These are phyloP conservation scores for Suhomyces guaymorum DNA, from an alignment of 1,139 yeast genomes.

Conservation along the genomic window DNA sequence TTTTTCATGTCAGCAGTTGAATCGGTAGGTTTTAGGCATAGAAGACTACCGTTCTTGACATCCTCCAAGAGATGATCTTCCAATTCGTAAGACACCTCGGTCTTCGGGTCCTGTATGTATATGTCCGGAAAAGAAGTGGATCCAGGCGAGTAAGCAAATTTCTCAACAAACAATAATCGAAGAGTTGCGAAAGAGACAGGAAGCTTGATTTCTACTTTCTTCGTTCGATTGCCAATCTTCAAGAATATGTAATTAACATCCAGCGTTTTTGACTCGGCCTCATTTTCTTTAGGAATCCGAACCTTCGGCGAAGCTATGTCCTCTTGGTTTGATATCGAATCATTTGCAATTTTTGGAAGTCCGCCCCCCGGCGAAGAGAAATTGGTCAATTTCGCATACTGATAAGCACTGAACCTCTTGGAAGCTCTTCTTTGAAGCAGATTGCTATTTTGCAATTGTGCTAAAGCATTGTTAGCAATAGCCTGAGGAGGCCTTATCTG, in stretches of 20 bases:
- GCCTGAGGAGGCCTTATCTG: constrained; percentile 3
- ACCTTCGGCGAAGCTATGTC: too few relatives aligned
- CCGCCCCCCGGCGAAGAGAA: constrained; percentile 35
- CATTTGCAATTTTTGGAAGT: constrained; percentile 14
- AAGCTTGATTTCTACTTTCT: constrained; percentile 53
- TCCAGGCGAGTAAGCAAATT: constrained; percentile 81
- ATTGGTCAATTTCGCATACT: constrained; percentile 75
- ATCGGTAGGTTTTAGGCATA: constrained; percentile 52
- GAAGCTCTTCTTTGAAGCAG: constrained; percentile 90
- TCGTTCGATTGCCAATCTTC: constrained; percentile 59
- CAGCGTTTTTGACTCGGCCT: constrained; percentile 1
- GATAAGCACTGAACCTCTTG: constrained; percentile 88
- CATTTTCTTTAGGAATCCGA: not conserved
- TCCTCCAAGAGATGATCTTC: constrained; percentile 69
- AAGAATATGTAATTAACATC: too few relatives aligned
- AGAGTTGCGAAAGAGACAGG: constrained; percentile 65
- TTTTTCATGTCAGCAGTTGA: constrained; percentile 20
- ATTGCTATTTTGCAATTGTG: constrained; percentile 77
- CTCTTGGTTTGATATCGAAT: too few relatives aligned
- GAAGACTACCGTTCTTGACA: constrained; percentile 58
- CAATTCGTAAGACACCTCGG: constrained; percentile 71
- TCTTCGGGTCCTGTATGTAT: constrained; percentile 63
- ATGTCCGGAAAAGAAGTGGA: constrained; percentile 75
- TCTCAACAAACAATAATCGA: constrained; percentile 77
- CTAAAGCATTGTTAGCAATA: constrained; percentile 53